Conservation (phyloP, 83 land plant genomes). For the Picea mariana region DNA sequence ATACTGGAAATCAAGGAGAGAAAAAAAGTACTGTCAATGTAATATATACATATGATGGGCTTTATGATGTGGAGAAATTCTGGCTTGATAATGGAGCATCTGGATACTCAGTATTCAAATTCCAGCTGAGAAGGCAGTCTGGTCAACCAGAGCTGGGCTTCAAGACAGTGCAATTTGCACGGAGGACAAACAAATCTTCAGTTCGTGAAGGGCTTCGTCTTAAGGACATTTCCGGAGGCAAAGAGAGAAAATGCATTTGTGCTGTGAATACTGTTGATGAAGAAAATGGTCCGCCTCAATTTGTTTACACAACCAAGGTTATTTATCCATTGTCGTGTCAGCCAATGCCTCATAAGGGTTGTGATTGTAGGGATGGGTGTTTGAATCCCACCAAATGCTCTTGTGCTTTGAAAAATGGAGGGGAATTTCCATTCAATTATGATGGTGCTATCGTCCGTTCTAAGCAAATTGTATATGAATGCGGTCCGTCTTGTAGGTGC, state of each 20-base stretch:
- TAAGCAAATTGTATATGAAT: constrained; percentile 31
- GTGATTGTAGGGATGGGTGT: constrained; percentile 26
- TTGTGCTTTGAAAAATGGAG: constrained; percentile 25
- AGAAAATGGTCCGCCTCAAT: constrained; percentile 45
- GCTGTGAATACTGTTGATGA: constrained; percentile 67
- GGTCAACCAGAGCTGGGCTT: constrained; percentile 69
- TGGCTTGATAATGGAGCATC: constrained; percentile 43
- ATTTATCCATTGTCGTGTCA: constrained; percentile 44
- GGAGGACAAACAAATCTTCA: constrained; percentile 22
- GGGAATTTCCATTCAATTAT: constrained; percentile 25
- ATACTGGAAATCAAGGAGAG: neutral
- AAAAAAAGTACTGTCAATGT: constrained; percentile 18
- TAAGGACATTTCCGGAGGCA: constrained; percentile 66
- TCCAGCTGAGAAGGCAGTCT: constrained; percentile 50
- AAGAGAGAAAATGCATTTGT: constrained; percentile 62
- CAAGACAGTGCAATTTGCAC: constrained; percentile 28
- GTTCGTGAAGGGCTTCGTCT: constrained; percentile 36
- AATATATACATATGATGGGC: constrained; percentile 75
- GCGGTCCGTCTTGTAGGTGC: constrained; percentile 32
- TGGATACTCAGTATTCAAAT: constrained; percentile 60
- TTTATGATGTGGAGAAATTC: constrained; percentile 63
- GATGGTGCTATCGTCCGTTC: constrained; percentile 28
- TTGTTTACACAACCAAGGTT: constrained; percentile 53
- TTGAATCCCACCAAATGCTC: constrained; percentile 2
- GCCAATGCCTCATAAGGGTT: constrained; percentile 38